These are phyloP conservation scores for Pholiota conissans DNA, from an alignment of 768 basidiomycete species.

Conservation along the genomic window DNA sequence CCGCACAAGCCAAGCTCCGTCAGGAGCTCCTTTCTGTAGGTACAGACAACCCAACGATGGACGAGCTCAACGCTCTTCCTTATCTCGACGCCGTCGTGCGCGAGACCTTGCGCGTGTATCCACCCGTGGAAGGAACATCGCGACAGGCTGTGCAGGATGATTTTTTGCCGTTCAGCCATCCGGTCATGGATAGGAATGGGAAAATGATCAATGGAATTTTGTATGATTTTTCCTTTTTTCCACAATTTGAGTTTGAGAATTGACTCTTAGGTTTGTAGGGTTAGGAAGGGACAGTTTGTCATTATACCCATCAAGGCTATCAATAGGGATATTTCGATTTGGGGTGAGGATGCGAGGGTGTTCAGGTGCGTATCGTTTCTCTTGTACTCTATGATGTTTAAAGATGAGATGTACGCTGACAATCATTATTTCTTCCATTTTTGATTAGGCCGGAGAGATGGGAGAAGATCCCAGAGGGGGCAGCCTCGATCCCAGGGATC, in stretches of 20 bases:
- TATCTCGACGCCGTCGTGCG: constrained; percentile 70
- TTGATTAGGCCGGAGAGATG: constrained; percentile 68
- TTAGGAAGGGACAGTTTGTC: constrained; percentile 45
- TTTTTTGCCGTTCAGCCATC: constrained; percentile 46
- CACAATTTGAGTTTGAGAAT: background rate
- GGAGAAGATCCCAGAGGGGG: constrained; percentile 45
- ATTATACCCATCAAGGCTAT: constrained; percentile 51
- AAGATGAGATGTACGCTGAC: too few relatives aligned
- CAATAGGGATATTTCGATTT: constrained; percentile 52
- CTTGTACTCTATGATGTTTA: background rate
- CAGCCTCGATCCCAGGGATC: constrained; percentile 51
- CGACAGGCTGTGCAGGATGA: constrained; percentile 53
- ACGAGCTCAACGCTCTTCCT: constrained; percentile 61
- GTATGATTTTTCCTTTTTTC: constrained; percentile 3
- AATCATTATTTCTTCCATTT: too few relatives aligned
- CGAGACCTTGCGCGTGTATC: constrained; percentile 57
- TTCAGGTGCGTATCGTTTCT: constrained; percentile 56
- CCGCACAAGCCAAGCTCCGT: constrained; percentile 55
- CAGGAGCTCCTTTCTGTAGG: constrained; percentile 52
- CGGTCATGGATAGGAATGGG: constrained; percentile 45
- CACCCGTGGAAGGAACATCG: constrained; percentile 46
- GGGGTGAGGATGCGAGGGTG: constrained; percentile 62
- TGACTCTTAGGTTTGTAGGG: constrained; percentile 19
- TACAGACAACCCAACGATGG: constrained; percentile 59
- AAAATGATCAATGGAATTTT: constrained; percentile 34